A percentile compares a stretch with the other conserved stretches of the same genome.
These are phyloP conservation scores for Blechomonas ayalai DNA, from an alignment of 208 protist species.

Conservation along the genomic window DNA sequence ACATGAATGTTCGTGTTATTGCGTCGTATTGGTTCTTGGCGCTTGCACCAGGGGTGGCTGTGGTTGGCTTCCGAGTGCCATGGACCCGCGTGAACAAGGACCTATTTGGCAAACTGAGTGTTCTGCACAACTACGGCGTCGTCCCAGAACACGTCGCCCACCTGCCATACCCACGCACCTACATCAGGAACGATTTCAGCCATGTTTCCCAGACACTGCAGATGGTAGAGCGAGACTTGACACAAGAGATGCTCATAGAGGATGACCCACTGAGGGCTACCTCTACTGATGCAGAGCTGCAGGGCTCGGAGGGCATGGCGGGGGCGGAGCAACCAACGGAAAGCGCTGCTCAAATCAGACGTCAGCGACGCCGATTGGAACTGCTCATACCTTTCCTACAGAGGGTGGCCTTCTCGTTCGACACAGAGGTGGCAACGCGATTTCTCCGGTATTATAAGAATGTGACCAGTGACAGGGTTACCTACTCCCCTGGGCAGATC, in stretches of 20 bases:
- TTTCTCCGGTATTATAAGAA: conserved; percentile 7
- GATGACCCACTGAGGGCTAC: background rate
- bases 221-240: conserved; percentile 4
- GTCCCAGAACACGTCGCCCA: conserved; percentile 7
- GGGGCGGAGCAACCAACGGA: background rate
- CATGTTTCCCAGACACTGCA: background rate
- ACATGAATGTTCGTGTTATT: background rate
- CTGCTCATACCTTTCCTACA: conserved; percentile 6
- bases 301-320: background rate
- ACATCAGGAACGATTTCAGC: background rate
- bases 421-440: conserved; percentile 8
- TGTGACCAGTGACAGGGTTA: background rate
- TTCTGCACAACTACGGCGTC: conserved; percentile 3
- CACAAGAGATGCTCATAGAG: conserved; percentile 10
- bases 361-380: conserved; percentile 3
- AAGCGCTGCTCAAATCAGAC: background rate
- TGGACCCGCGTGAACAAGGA: conserved; percentile 1
- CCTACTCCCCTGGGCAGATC: conserved; percentile 1
- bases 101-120: background rate
- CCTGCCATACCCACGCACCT: conserved; percentile 7
- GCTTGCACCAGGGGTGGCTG: conserved; percentile 1
- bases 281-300: background rate
- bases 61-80: background rate
- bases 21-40: conserved; percentile 1
- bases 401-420: conserved; percentile 1